phyloP scores from a whole-genome alignment of 768 basidiomycete genomes.

The Gymnopilus dilepis region DNA sequence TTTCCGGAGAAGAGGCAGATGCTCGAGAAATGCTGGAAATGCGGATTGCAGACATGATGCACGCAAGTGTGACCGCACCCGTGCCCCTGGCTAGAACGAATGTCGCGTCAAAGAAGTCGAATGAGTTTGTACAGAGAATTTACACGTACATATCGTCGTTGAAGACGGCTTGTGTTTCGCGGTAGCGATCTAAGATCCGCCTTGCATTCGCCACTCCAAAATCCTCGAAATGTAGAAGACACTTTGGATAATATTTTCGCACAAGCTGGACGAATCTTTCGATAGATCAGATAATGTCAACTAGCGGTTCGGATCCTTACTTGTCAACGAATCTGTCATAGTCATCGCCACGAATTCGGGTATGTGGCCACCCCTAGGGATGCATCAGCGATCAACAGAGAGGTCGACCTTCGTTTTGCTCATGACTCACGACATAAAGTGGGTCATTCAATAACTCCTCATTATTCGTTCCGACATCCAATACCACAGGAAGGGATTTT shows the following conservation, averaged over 20 bases:
- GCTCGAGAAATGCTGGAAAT: constrained; percentile 51
- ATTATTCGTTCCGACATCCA: constrained; percentile 85
- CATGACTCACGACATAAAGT: constrained; percentile 65
- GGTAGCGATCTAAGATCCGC: constrained; percentile 65
- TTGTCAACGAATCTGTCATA: constrained; percentile 84
- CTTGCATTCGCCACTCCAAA: constrained; percentile 83
- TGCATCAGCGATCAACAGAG: background rate
- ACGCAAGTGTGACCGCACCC: constrained; percentile 75
- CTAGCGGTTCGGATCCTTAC: constrained; percentile 46
- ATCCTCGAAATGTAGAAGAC: constrained; percentile 84
- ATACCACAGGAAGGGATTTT: constrained; percentile 58
- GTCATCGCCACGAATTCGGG: constrained; percentile 70
- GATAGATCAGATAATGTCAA: background rate
- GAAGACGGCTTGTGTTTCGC: constrained; percentile 69
- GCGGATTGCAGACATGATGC: constrained; percentile 69
- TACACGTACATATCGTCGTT: constrained; percentile 86
- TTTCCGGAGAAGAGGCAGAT: constrained; percentile 13
- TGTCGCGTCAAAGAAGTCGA: background rate
- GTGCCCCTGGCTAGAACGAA: constrained; percentile 65
- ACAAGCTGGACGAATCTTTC: constrained; percentile 81
- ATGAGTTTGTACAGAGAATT: background rate
- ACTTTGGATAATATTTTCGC: constrained; percentile 68
- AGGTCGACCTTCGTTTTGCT: background rate
- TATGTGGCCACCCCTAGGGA: constrained; percentile 71
- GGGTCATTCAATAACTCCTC: constrained; percentile 61